A percentile compares a stretch with the other conserved stretches of the same genome.
phyloP scores from a whole-genome alignment of 2,329 filamentous ascomycete genomes.

The Verticillium nubilum region DNA sequence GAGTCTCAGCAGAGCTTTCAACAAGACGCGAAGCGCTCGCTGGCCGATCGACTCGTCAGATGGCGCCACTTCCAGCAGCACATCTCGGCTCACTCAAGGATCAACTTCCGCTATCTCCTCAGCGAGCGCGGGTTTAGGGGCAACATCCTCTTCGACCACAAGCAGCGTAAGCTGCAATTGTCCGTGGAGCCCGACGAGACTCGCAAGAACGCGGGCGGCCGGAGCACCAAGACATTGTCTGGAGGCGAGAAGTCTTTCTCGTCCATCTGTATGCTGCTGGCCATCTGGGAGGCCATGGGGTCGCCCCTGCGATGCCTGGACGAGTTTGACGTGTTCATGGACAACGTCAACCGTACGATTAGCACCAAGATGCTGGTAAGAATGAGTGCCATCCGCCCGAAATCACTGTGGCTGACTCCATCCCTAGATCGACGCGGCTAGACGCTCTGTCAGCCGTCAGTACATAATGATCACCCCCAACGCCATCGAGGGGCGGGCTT shows the following conservation, averaged over 20 bases:
- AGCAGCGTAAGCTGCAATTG: slow-evolving; percentile 67
- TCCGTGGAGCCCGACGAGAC: slow-evolving; percentile 69
- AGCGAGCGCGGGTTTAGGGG: slow-evolving; percentile 87
- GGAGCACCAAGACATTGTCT: slow-evolving; percentile 86
- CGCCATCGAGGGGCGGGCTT: slow-evolving; percentile 59
- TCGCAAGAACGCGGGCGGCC: slow-evolving; percentile 61
- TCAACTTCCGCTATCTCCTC: slow-evolving; percentile 82
- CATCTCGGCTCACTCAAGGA: slow-evolving; percentile 80
- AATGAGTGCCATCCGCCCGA: background rate
- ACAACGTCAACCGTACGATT: slow-evolving; percentile 88
- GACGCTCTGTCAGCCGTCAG: slow-evolving; percentile 82
- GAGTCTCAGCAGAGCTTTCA: slow-evolving; percentile 37
- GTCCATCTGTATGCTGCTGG: slow-evolving; percentile 86
- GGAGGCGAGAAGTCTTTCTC: slow-evolving; percentile 98
- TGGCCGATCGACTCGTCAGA: slow-evolving; percentile 63
- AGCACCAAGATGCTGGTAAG: slow-evolving; percentile 89
- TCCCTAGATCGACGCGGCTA: slow-evolving; percentile 69
- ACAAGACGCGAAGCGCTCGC: slow-evolving; percentile 47
- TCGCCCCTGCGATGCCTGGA: slow-evolving; percentile 91
- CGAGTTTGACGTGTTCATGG: slow-evolving; percentile 99
- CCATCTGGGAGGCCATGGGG: slow-evolving; percentile 97
- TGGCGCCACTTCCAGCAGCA: slow-evolving; percentile 78
- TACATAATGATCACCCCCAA: slow-evolving; percentile 97
- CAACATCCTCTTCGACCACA: slow-evolving; percentile 72
- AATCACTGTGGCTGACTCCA: background rate